Conservation (phyloP, 148 eudicot species). For the Rhododendron mucronatum region DNA sequence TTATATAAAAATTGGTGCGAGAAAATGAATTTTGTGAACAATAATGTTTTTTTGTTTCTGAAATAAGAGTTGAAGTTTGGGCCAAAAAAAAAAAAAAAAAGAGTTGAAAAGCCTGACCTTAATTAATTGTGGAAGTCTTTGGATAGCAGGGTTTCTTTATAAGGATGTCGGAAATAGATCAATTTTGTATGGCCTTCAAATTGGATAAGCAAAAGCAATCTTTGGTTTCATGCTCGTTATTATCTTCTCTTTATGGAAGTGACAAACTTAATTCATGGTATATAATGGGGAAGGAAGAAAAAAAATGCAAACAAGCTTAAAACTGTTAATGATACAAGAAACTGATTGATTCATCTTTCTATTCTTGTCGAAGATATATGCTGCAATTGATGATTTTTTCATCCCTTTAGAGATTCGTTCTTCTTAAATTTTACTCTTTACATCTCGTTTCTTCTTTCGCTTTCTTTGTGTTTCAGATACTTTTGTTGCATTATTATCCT, state of each 20-base stretch:
- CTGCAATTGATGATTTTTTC: not conserved
- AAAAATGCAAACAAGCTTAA: not conserved
- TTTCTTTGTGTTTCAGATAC: not conserved
- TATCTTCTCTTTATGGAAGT: not conserved
- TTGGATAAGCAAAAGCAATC: not conserved
- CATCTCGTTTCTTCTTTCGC: not conserved
- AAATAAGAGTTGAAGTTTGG: not conserved
- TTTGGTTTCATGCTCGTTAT: not conserved
- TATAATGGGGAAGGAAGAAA: not conserved
- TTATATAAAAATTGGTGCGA: not conserved
- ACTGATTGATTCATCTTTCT: not conserved
- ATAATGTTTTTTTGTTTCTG: not conserved
- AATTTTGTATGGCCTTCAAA: not conserved
- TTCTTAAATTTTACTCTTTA: not conserved
- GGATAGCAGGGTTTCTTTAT: not conserved
- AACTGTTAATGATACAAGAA: not conserved
- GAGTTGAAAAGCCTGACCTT: not conserved
- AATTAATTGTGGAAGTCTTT: not conserved
- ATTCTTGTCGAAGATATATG: not conserved
- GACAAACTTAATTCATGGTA: not conserved
- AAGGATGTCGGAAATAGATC: not conserved
- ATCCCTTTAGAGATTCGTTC: not conserved
- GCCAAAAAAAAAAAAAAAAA: too few relatives aligned
- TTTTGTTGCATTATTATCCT: not conserved
- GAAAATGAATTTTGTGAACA: not conserved